A percentile compares a stretch with the other conserved stretches of the same genome.
These are phyloP conservation scores for Oryza longistaminata DNA, from an alignment of 176 grass and related monocot species.

Conservation along the genomic window DNA sequence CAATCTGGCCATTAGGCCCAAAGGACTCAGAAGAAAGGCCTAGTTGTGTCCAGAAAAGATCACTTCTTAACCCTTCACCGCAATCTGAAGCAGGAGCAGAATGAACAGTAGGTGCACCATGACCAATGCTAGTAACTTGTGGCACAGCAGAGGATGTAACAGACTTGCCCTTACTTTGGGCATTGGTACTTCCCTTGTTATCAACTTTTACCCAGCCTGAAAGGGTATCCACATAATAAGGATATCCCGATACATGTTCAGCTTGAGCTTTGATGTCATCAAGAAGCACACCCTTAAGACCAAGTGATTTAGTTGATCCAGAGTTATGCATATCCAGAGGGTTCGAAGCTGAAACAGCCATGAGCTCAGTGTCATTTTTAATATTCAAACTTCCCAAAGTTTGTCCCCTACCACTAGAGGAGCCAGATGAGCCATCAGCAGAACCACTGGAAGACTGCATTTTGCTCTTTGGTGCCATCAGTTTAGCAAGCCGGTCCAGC, in stretches of 20 bases:
- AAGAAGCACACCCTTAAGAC: constrained; percentile 36
- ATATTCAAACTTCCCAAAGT: neutral
- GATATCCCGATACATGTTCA: constrained; percentile 2
- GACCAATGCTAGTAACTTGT: constrained; percentile 14
- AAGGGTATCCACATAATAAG: constrained; percentile 6
- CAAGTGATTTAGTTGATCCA: constrained; percentile 27
- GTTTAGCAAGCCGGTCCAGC: constrained; percentile 40
- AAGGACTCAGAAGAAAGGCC: neutral
- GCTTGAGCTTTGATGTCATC: constrained; percentile 22
- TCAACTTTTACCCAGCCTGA: constrained; percentile 29
- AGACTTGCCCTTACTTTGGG: constrained; percentile 47
- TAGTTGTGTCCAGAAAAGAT: neutral
- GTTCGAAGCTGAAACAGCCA: constrained; percentile 26
- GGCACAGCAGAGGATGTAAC: constrained; percentile 1
- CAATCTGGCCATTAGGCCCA: neutral
- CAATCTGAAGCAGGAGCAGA: neutral
- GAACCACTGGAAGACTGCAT: constrained; percentile 34
- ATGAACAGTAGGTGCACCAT: neutral
- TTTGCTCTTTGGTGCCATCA: constrained; percentile 40
- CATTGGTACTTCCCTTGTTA: constrained; percentile 25
- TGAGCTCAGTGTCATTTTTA: neutral
- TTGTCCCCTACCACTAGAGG: constrained; percentile 3
- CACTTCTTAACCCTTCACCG: neutral
- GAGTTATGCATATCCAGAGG: neutral
- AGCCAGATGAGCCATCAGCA: constrained; percentile 32